Conservation (phyloP, 345 rosid species). For the Citrus mangshanensis region DNA sequence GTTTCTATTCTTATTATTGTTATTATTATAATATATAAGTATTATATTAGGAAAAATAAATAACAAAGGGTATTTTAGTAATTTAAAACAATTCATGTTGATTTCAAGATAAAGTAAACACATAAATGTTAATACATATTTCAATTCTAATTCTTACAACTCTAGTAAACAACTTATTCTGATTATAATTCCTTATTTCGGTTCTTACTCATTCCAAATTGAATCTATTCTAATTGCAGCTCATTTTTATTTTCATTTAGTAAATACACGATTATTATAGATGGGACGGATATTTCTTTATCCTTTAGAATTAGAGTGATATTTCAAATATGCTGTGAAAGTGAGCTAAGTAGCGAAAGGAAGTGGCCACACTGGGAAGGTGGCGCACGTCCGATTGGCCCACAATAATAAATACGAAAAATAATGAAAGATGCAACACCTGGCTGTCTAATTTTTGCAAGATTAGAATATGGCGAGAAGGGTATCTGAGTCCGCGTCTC, state of each 20-base stretch:
- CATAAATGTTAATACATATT: too few relatives aligned
- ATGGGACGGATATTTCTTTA: too few relatives aligned
- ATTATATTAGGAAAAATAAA: too few relatives aligned
- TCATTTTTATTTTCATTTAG: too few relatives aligned
- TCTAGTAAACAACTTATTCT: too few relatives aligned
- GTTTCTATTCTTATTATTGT: too few relatives aligned
- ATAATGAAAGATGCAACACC: background rate
- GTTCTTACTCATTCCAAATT: too few relatives aligned
- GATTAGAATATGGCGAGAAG: background rate
- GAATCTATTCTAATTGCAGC: fast-evolving
- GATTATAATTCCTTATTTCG: fast-evolving
- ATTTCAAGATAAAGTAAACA: too few relatives aligned
- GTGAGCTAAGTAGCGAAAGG: background rate
- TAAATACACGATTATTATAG: fast-evolving
- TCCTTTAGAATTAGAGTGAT: too few relatives aligned
- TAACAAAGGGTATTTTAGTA: fast-evolving
- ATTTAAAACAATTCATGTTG: fast-evolving
- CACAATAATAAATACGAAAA: background rate
- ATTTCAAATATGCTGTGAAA: background rate
- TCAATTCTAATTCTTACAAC: fast-evolving
- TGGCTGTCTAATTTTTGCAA: conserved; percentile 10
- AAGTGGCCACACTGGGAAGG: background rate
- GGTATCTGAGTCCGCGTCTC: too few relatives aligned
- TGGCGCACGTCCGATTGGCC: conserved; percentile 5
- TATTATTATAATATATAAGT: too few relatives aligned